These are phyloP conservation scores for Colletotrichum sp. DNA, from an alignment of 2,329 filamentous ascomycete genomes.

Conservation along the genomic window DNA sequence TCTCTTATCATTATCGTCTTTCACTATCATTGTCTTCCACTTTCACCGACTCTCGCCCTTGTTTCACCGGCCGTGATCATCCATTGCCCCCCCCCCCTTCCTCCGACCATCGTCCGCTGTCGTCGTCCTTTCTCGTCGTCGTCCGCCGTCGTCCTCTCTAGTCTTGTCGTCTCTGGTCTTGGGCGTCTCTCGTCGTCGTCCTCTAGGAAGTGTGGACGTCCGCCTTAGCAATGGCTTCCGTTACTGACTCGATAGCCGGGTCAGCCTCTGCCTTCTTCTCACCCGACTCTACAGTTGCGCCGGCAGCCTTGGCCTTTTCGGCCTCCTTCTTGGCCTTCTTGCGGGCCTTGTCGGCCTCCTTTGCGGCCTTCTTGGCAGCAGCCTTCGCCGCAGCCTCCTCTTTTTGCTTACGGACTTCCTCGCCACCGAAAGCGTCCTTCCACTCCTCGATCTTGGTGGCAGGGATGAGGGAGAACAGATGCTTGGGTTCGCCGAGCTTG, in stretches of 20 bases:
- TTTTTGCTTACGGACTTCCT: constrained; percentile 71
- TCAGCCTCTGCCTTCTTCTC: constrained; percentile 28
- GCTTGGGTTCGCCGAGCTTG: constrained; percentile 78
- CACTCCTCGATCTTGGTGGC: constrained; percentile 83
- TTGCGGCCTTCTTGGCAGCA: constrained; percentile 55
- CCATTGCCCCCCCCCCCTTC: no score
- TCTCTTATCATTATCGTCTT: neutral
- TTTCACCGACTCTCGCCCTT: neutral
- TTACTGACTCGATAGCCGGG: constrained; percentile 27
- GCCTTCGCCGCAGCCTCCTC: constrained; percentile 58
- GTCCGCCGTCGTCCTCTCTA: neutral
- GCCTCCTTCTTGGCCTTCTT: constrained; percentile 46
- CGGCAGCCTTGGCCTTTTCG: constrained; percentile 9
- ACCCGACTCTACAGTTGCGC: constrained; percentile 23
- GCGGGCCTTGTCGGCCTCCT: constrained; percentile 55
- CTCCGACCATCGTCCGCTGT: neutral
- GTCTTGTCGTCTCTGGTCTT: neutral
- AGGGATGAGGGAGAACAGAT: constrained; percentile 84
- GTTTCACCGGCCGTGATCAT: neutral
- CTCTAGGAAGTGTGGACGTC: constrained; percentile 27
- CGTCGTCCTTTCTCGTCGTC: neutral
- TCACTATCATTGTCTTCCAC: neutral
- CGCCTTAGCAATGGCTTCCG: constrained; percentile 27
- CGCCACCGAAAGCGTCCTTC: constrained; percentile 75
- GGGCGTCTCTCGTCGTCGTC: neutral